Evolutionary conservation across 1,139 yeast species (phyloP).

Genomic region (Scheffersomyces stambukii): DNA sequence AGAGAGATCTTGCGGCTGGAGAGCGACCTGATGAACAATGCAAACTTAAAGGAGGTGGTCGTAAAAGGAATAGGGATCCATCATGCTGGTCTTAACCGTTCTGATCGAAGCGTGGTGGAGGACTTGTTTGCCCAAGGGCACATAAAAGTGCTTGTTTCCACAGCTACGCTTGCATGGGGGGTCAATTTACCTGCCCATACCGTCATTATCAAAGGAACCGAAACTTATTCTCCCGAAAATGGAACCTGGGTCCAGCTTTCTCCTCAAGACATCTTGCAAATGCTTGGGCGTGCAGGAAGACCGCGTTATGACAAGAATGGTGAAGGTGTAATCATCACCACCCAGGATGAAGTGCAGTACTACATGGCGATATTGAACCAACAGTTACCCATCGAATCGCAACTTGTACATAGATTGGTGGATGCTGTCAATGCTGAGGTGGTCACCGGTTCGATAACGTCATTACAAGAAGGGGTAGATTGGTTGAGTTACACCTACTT

Average conservation of each 20-base stretch:
- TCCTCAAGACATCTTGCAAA: slow-evolving; percentile 91
- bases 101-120: slow-evolving; percentile 76
- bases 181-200: slow-evolving; percentile 97
- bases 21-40: slow-evolving; percentile 51
- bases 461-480: slow-evolving; percentile 60
- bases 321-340: slow-evolving; percentile 89
- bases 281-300: slow-evolving; percentile 97
- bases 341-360: slow-evolving; percentile 81
- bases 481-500: slow-evolving; percentile 85
- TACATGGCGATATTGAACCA: slow-evolving; percentile 86
- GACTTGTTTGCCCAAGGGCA: slow-evolving; percentile 87
- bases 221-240: slow-evolving; percentile 84
- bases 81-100: slow-evolving; percentile 83
- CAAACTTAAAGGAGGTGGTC: slow-evolving; percentile 56
- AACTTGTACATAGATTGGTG: slow-evolving; percentile 63
- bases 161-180: slow-evolving; percentile 99
- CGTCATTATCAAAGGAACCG: slow-evolving; percentile 92
- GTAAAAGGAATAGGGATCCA: slow-evolving; percentile 84
- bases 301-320: slow-evolving; percentile 92
- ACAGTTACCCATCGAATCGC: slow-evolving; percentile 91
- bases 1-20: slow-evolving; percentile 62
- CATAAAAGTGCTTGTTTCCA: slow-evolving; percentile 76
- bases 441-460: slow-evolving; percentile 62
- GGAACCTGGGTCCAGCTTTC: slow-evolving; percentile 88
- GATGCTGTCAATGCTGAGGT: slow-evolving; percentile 87